phyloP scores from a whole-genome alignment of 208 protist genomes.

The Leishmania braziliensis region DNA sequence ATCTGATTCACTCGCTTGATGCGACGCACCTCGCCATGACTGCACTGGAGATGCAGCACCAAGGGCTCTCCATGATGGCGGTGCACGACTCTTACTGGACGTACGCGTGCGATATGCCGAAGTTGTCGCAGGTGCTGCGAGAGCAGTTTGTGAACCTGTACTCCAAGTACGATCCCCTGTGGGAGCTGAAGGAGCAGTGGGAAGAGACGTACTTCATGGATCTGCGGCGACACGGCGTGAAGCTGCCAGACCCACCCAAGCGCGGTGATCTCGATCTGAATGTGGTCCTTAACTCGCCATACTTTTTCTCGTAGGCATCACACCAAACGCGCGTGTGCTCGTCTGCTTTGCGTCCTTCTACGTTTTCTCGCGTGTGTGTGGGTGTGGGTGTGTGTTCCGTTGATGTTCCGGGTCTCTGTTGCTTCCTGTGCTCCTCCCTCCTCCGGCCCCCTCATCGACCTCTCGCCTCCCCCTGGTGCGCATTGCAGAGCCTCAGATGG shows the following conservation, averaged over 20 bases:
- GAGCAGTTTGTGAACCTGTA: conserved; percentile 97
- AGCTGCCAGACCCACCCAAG: conserved; percentile 87
- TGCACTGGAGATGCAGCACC: conserved; percentile 90
- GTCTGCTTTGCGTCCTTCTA: not conserved
- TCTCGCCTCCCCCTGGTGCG: not conserved
- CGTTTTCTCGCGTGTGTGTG: not conserved
- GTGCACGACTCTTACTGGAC: conserved; percentile 99
- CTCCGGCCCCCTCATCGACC: not conserved
- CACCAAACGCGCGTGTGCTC: not conserved
- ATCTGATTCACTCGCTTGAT: conserved; percentile 99
- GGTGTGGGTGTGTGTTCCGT: not conserved
- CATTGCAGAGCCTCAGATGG: not conserved
- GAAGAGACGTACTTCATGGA: conserved; percentile 91
- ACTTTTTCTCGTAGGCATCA: conserved; percentile 88
- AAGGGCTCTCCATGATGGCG: conserved; percentile 93
- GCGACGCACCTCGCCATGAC: conserved; percentile 98
- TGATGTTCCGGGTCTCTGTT: not conserved
- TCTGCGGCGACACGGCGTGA: conserved; percentile 78
- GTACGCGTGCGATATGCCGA: conserved; percentile 94
- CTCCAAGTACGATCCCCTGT: conserved; percentile 88
- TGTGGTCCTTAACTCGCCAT: conserved; percentile 86
- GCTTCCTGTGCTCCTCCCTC: too few relatives aligned
- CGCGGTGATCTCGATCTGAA: conserved; percentile 87
- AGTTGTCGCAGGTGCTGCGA: conserved; percentile 93
- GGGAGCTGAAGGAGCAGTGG: conserved; percentile 93